These are phyloP conservation scores for Yarrowia sp. DNA, from an alignment of 805 yeast species.

Conservation along the genomic window DNA sequence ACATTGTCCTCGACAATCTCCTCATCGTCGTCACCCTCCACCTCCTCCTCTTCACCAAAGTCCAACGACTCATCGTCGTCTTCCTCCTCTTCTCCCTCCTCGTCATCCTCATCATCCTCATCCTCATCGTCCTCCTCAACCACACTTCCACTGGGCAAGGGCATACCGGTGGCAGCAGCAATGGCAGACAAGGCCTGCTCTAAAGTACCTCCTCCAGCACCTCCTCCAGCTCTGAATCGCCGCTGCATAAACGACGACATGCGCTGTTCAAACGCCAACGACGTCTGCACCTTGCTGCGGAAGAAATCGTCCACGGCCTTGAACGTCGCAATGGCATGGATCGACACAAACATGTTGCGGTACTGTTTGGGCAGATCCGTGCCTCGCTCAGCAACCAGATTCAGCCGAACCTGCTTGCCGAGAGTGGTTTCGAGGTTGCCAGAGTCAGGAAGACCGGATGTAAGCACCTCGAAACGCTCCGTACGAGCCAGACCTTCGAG, in stretches of 20 bases:
- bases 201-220: constrained; percentile 21
- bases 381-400: constrained; percentile 43
- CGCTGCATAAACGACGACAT: constrained; percentile 15
- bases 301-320: constrained; percentile 47
- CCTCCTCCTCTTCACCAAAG: constrained; percentile 8
- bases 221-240: background rate
- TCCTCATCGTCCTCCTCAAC: constrained; percentile 27
- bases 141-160: background rate
- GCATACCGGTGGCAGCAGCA: constrained; percentile 30
- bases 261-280: constrained; percentile 10
- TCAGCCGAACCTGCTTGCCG: constrained; percentile 68
- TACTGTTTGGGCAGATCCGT: constrained; percentile 19
- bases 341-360: constrained; percentile 40
- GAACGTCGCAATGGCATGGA: constrained; percentile 56
- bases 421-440: constrained; percentile 39
- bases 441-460: constrained; percentile 43
- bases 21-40: constrained; percentile 28
- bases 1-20: constrained; percentile 32
- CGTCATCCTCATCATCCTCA: constrained; percentile 28
- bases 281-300: constrained; percentile 40
- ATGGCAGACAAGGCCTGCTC: constrained; percentile 30
- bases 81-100: constrained; percentile 14
- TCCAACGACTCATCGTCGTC: constrained; percentile 1
- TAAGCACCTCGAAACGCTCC: constrained; percentile 66
- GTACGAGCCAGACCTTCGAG: constrained; percentile 73